A percentile compares a stretch with the other conserved stretches of the same genome.
Evolutionary conservation across 2,329 filamentous ascomycete species (phyloP).

Genomic region (Cercospora nicotianae): DNA sequence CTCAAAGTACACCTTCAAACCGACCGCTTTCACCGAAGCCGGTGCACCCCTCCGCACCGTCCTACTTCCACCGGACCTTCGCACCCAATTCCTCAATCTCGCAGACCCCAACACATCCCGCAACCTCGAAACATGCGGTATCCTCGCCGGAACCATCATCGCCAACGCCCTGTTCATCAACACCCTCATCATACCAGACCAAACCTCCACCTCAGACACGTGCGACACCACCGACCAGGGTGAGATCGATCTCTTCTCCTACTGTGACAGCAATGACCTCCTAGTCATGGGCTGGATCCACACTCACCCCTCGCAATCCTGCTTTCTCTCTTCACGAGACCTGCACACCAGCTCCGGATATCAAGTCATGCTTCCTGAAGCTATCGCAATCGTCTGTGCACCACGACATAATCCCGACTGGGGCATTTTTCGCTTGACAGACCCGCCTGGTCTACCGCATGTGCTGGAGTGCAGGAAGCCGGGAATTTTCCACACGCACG

Average conservation of each 20-base stretch:
- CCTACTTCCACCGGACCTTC: constrained; percentile 77
- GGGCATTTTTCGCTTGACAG: constrained; percentile 89
- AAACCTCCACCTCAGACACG: constrained; percentile 85
- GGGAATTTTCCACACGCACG: constrained; percentile 81
- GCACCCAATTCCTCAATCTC: constrained; percentile 69
- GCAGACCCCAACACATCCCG: constrained; percentile 73
- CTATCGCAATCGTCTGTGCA: constrained; percentile 94
- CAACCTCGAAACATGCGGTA: constrained; percentile 92
- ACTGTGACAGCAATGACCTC: constrained; percentile 79
- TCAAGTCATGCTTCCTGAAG: constrained; percentile 94
- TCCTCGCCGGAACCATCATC: constrained; percentile 85
- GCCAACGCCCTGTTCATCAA: constrained; percentile 93
- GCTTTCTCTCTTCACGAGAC: constrained; percentile 95
- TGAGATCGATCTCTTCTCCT: constrained; percentile 71
- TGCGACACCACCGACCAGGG: constrained; percentile 91
- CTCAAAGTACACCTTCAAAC: constrained; percentile 72
- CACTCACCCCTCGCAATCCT: constrained; percentile 93
- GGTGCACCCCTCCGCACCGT: constrained; percentile 82
- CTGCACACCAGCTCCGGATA: constrained; percentile 92
- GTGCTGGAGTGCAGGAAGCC: constrained; percentile 75
- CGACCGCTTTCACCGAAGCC: constrained; percentile 85
- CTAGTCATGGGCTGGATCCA: constrained; percentile 96
- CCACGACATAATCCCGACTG: constrained; percentile 75
- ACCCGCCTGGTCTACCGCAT: constrained; percentile 85
- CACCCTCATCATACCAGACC: constrained; percentile 84